Base-by-base conservation (phyloP, 2,329 filamentous ascomycete species). In the Fonsecaea erecta region DNA sequence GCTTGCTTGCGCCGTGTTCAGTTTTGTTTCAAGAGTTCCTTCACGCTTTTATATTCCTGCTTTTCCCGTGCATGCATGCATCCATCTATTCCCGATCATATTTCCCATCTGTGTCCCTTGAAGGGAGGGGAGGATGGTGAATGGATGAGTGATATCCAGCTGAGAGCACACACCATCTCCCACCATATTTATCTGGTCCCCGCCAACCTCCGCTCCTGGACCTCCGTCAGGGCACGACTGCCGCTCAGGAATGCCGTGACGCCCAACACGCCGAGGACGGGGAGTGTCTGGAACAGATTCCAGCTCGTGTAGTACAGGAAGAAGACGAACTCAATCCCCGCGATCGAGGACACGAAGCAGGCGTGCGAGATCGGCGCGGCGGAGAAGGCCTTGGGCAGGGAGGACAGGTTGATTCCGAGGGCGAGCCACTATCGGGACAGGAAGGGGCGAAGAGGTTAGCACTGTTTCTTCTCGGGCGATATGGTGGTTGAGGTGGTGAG, bases 271-370 rank as follows among this genome's bases (percentile, higher is more conserved):
- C 83, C 83, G 60, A 90, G 88, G 28, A 88, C 88, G 3, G 93
- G 93, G 56, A 99, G 83, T 14, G 87, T 88, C 82, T 97, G 90
- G 84, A 98, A 97, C 52, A 99, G 83, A 74, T 89, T 97, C 93
- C 94, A 97, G 74, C 81, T 87, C 60, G 86, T 90, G 80, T 98
- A 98, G 84, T 99, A 99, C 71, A 97, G 80, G 82, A 95, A 94
- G 80, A 99, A 97, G 63, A 97, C 88, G 16, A 86, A 90, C 78
- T 99, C 95, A 83, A 99, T 91, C 24, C 88, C 88, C 43, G 97
- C 67, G 62, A 99, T 87, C 4, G 93, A 97, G 58, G 90, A 91
- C 71, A 96, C 90, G 82, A 98, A 99, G 35, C 93, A 77, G 32
- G 82, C 82, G 76, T 99, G 94, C 4, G 94, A 89, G 51, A 97